Conservation (phyloP, 2,329 filamentous ascomycete species). For the Ceratocystis cacaofunesta region DNA sequence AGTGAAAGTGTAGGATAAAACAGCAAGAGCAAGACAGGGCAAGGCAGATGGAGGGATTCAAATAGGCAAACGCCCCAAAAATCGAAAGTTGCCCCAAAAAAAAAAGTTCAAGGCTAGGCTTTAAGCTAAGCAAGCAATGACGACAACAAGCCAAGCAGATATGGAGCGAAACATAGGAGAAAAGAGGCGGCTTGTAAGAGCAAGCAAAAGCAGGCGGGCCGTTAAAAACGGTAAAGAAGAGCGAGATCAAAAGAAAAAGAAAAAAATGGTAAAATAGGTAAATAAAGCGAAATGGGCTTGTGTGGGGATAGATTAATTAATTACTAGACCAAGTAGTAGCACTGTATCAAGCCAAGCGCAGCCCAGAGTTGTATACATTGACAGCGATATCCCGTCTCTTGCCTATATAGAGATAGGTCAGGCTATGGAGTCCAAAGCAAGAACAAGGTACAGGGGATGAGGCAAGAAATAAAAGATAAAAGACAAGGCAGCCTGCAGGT, state of each 20-base stretch:
- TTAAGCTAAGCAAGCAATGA: slow-evolving; percentile 6
- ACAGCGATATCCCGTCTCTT: no score
- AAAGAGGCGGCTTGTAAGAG: not conserved
- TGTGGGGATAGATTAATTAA: no score
- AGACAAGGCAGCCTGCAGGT: not conserved
- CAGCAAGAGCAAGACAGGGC: slow-evolving; percentile 16
- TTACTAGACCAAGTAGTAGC: no score
- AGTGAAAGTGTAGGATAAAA: slow-evolving; percentile 15
- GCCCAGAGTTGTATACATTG: no score
- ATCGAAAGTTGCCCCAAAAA: not conserved
- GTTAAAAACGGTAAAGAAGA: not conserved
- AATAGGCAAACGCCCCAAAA: slow-evolving; percentile 1
- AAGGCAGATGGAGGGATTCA: slow-evolving; percentile 3
- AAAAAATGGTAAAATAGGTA: slow-evolving; percentile 11
- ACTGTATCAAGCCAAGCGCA: no score
- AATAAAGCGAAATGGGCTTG: not conserved
- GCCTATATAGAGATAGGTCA: no score
- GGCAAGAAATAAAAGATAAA: no score
- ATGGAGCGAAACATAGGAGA: not conserved
- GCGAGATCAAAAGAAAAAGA: not conserved
- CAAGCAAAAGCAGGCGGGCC: not conserved
- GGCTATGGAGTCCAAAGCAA: no score
- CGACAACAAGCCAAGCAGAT: not conserved
- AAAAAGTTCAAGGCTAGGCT: no score
- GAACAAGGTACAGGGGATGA: no score